Conservation (phyloP, 1,284 basidiomycete species). For the Earliella scabrosa region DNA sequence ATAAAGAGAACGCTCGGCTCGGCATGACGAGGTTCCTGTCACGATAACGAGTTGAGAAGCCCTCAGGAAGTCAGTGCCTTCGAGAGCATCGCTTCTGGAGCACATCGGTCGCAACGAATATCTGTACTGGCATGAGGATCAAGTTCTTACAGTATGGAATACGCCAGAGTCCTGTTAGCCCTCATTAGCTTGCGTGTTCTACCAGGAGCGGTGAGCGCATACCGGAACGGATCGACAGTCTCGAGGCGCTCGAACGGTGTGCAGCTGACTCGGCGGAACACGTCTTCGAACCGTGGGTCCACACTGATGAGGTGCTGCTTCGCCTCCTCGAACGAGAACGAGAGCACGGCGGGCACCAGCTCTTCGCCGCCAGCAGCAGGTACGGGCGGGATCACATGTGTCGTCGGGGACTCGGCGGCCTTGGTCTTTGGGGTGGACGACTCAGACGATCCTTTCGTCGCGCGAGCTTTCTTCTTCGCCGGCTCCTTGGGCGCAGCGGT, state of each 20-base stretch:
- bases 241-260: slow-evolving; percentile 78
- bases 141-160: slow-evolving; percentile 62
- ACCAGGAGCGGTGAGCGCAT: background rate
- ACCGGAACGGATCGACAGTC: slow-evolving; percentile 78
- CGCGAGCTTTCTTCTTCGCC: slow-evolving; percentile 18
- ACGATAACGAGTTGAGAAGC: too few relatives aligned
- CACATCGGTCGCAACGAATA: too few relatives aligned
- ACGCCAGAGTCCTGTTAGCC: slow-evolving; percentile 47
- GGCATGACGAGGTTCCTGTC: background rate
- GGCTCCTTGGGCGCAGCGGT: slow-evolving; percentile 6
- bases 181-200: background rate
- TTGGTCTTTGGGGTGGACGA: background rate
- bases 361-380: slow-evolving; percentile 18
- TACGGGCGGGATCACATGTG: background rate
- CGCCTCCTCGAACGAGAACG: slow-evolving; percentile 78
- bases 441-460: background rate
- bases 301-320: slow-evolving; percentile 69
- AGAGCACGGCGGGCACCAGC: slow-evolving; percentile 65
- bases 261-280: slow-evolving; percentile 71
- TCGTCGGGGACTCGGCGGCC: background rate
- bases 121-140: too few relatives aligned
- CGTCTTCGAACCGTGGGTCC: slow-evolving; percentile 72
- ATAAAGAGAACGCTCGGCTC: background rate
- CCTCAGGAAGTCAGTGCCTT: too few relatives aligned
- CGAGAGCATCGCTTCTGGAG: too few relatives aligned